phyloP scores from a whole-genome alignment of 2,329 filamentous ascomycete species.

The Aspergillus awamori region DNA sequence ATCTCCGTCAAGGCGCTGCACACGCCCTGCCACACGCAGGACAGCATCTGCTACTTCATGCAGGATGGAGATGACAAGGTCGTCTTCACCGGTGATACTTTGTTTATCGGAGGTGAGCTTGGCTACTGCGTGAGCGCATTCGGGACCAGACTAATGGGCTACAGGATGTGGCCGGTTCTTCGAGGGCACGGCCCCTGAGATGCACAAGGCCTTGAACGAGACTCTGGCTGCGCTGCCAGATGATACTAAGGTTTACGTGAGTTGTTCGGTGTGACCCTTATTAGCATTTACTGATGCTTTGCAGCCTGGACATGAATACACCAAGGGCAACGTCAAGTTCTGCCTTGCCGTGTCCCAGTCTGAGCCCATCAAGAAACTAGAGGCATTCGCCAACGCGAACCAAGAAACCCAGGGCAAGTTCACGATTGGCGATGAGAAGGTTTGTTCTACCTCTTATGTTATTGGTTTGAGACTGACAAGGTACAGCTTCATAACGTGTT shows the following conservation, averaged over 20 bases:
- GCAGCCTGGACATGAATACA: constrained; percentile 95
- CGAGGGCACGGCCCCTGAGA: constrained; percentile 84
- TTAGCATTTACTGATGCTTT: constrained; percentile 8
- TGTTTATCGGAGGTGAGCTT: constrained; percentile 81
- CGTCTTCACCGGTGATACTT: constrained; percentile 93
- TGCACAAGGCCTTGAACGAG: constrained; percentile 90
- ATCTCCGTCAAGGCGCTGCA: constrained; percentile 86
- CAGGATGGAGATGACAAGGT: constrained; percentile 73
- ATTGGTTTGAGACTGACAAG: background rate
- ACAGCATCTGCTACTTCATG: constrained; percentile 94
- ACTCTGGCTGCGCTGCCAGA: constrained; percentile 78
- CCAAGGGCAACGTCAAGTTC: constrained; percentile 94
- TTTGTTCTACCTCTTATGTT: constrained; percentile 40
- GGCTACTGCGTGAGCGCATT: constrained; percentile 8
- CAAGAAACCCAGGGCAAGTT: constrained; percentile 91
- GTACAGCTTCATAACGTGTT: constrained; percentile 88
- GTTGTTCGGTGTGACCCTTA: constrained; percentile 33
- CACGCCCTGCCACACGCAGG: constrained; percentile 96
- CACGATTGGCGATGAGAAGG: constrained; percentile 97
- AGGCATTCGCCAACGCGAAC: constrained; percentile 76
- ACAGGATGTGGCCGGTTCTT: constrained; percentile 93
- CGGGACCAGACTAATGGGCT: background rate
- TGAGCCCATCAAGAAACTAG: constrained; percentile 74
- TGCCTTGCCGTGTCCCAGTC: constrained; percentile 73
- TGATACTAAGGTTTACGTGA: constrained; percentile 86